A percentile compares a stretch with the other conserved stretches of the same genome.
phyloP scores from a whole-genome alignment of 1,284 basidiomycete species.

The Papiliotrema fonsecae region DNA sequence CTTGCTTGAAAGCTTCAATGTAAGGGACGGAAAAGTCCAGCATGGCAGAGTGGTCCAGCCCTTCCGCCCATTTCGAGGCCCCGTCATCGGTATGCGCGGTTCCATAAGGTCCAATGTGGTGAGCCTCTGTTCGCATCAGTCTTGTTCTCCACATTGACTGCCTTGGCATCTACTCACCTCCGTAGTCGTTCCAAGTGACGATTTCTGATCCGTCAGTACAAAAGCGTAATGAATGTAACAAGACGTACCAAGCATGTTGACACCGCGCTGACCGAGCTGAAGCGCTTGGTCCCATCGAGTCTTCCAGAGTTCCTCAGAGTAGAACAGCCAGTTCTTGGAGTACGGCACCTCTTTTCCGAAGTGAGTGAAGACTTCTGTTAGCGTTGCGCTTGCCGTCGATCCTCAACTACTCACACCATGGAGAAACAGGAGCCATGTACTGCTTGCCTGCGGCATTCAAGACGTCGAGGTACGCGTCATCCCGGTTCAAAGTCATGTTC shows the following conservation, averaged over 20 bases:
- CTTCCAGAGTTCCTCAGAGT: conserved; percentile 44
- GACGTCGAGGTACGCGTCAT: conserved; percentile 30
- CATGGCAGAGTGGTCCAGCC: conserved; percentile 42
- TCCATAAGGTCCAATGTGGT: conserved; percentile 40
- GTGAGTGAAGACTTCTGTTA: conserved; percentile 41
- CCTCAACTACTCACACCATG: conserved; percentile 38
- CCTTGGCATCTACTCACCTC: conserved; percentile 3
- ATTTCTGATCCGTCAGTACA: too few species aligned
- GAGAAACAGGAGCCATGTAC: conserved; percentile 46
- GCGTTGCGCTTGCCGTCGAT: not conserved
- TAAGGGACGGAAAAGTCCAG: conserved; percentile 44
- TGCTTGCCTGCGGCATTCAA: conserved; percentile 18
- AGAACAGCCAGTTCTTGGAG: conserved; percentile 47
- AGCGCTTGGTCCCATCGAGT: conserved; percentile 46
- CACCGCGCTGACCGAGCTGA: conserved; percentile 18
- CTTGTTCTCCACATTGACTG: too few species aligned
- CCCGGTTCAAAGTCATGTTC: conserved; percentile 26
- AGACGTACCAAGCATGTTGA: conserved; percentile 40
- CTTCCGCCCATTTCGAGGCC: conserved; percentile 35
- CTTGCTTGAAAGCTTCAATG: conserved; percentile 46
- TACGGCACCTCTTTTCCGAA: conserved; percentile 42
- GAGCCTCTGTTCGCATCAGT: conserved; percentile 30
- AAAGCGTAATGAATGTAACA: too few species aligned
- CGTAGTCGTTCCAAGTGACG: conserved; percentile 49
- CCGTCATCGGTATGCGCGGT: conserved; percentile 43